A percentile compares a stretch with the other conserved stretches of the same genome.
These are phyloP conservation scores for Casuarina glauca DNA, from an alignment of 306 rosid genomes.

Conservation along the genomic window DNA sequence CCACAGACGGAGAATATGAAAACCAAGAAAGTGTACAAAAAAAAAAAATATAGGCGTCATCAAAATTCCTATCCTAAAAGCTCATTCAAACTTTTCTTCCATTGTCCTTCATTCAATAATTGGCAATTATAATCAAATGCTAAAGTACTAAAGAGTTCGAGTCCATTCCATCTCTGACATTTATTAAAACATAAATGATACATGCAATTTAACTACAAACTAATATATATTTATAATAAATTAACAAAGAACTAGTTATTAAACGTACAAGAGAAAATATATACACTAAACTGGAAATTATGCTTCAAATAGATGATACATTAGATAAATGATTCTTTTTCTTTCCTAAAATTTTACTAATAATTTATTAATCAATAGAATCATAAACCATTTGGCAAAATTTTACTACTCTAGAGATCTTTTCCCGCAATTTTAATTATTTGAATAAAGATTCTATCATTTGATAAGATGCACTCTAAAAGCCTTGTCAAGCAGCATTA, in stretches of 20 bases:
- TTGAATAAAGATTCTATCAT: not conserved
- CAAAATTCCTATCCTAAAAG: no score
- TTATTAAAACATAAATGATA: no score
- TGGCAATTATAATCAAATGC: no score
- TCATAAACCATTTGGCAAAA: not conserved
- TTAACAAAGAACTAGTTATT: conserved; percentile 10
- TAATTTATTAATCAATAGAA: not conserved
- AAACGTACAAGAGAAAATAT: not conserved
- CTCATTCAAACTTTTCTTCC: no score
- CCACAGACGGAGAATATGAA: no score
- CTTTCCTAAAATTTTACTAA: not conserved
- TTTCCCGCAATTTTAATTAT: not conserved
- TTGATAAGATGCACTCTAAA: not conserved
- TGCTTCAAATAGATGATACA: not conserved
- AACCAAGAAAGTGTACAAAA: no score
- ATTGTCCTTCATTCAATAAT: no score
- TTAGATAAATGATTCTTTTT: not conserved
- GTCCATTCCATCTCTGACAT: no score
- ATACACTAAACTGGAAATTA: not conserved
- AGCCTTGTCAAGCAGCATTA: not conserved
- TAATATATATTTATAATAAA: not conserved
- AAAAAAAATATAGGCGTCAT: no score
- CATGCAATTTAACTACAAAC: no score
- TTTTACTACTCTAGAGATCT: not conserved
- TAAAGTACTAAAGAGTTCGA: no score